Evolutionary conservation across 2,329 filamentous ascomycete species (phyloP), one percentile per base, ranked within the genome.

Genomic region (Zasmidium citrigriseum): DNA sequence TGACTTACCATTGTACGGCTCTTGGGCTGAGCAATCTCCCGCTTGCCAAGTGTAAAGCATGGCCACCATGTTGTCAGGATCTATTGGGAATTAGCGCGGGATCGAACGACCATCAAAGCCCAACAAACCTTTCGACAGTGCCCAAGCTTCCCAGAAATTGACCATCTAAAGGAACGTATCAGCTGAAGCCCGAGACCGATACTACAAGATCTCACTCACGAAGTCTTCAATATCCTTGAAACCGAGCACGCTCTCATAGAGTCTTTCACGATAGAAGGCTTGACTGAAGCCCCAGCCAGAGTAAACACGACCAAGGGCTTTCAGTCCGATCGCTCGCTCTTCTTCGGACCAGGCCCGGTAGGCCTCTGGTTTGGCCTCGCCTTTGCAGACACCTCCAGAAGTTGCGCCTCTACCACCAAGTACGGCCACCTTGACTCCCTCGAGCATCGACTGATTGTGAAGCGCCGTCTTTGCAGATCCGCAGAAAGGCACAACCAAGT

Each of bases 261-360:
- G 59, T 69, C 82, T 86, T 64, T 90, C 79, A 1, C 90, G 82
- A 67, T 93, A 93, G 68, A 93, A 93, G 0, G 88, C 82, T 67
- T 93, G 89, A 52, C 86, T 89, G 67, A 93, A 89, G 0, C 90
- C 90, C 89, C 84, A 95, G 0, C 89, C 90, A 1, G 90, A 89
- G 73, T 95, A 95, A 0, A 86, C 89, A 4, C 72, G 62, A 1
- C 69, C 70, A 5, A 93, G 83, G 0, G 90, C 89, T 67, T 88
- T 91, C 44, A 93, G 69, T 0, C 84, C 86, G 20, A 78, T 75
- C 16, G 78, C 76, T 49, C 72, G 82, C 62, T 88, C 82, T 52
- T 83, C 78, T 0, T 75, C 73, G 2, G 52, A 61, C 68, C 69
- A 71, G 5, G 53, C 50, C n/a, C 61, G 57, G 49, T 67, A 67